Percentiles rank a stretch among this genome's conserved stretches.
These are phyloP conservation scores for Entomophthora muscae DNA, from an alignment of 371 early-diverging fungal genomes.

Conservation along the genomic window DNA sequence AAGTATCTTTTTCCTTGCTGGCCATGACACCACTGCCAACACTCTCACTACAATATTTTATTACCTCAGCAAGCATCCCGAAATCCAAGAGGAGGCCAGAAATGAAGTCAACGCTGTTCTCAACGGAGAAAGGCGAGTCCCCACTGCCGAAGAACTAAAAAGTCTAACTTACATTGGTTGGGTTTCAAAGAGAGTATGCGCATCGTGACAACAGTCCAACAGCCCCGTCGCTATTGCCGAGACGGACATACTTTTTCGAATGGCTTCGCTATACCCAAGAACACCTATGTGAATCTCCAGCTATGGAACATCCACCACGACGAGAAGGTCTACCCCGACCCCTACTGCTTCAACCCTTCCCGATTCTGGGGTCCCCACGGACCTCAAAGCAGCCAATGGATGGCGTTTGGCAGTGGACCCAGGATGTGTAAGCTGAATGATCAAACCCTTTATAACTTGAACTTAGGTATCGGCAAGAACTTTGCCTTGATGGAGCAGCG, in stretches of 20 bases:
- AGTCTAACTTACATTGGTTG: neutral
- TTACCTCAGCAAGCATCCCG: constrained; percentile 15
- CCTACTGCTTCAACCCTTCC: neutral
- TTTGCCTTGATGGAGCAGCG: constrained; percentile 17
- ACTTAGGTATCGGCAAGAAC: constrained; percentile 17
- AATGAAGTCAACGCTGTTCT: neutral
- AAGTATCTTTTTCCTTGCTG: constrained; percentile 22
- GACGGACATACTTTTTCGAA: neutral
- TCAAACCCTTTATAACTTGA: neutral
- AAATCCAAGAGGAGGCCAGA: neutral
- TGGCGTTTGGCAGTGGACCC: constrained; percentile 8
- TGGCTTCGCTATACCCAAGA: neutral
- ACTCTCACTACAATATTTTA: constrained; percentile 20
- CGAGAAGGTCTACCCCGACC: neutral
- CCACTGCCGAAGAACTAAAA: neutral
- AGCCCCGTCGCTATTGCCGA: neutral
- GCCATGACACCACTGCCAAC: constrained; percentile 25
- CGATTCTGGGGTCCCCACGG: neutral
- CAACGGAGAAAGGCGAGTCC: neutral
- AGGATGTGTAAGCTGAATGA: constrained; percentile 5
- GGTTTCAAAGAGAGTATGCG: constrained; percentile 6
- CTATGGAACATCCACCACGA: neutral
- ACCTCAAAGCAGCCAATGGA: neutral
- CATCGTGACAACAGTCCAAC: neutral
- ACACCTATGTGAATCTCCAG: neutral